Base-by-base conservation (phyloP, 2,329 filamentous ascomycete genomes). In the Talaromyces sp. region DNA sequence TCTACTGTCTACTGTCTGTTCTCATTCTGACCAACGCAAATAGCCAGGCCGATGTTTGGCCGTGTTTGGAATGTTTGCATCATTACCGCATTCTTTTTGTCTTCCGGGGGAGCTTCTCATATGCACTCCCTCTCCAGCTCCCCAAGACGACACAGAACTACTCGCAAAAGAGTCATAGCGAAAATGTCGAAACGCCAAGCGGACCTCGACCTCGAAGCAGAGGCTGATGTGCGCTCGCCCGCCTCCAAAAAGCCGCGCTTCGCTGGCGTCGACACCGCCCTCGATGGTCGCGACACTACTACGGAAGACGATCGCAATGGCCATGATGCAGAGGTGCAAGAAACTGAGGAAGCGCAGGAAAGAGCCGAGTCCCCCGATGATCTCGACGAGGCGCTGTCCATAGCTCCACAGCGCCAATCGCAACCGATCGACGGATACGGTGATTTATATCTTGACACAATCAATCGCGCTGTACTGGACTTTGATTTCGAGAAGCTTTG, bases 401-500 rank as follows among this genome's bases (percentile, higher is more conserved):
- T 70, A 53, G 76, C 74, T 12, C 75, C 79, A 50, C 71, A 77
- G 66, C 87, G 91, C 66, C 92, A 96, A 75, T 82, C 82, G 56
- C 91, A 89, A 52, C 92, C 94, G 16, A 86, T 90, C 36, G 90
- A 90, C 73, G 94, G 94, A 65, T 99, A 97, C 80, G 89, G 90
- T 70, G 94, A 99, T 75, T 87, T 99, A 31, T 99, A 99, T 75
- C 90, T 99, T 68, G 95, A 99, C 80, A 98, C 95, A 12, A 96
- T 99, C 78, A 88, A 96, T 76, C 91, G 95, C 70, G 87, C 89
- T 72, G 88, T 96, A 54, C 87, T 98, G 61, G 95, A 99, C 77
- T 98, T 98, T 74, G 95, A 99, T 77, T 99, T 99, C 74, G 95
- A 99, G 75, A 99, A 99, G 82, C 86, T 97, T 12, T 99, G 95